Evolutionary conservation across 441 rosid species (phyloP).

Genomic region (Jatropha multifida): DNA sequence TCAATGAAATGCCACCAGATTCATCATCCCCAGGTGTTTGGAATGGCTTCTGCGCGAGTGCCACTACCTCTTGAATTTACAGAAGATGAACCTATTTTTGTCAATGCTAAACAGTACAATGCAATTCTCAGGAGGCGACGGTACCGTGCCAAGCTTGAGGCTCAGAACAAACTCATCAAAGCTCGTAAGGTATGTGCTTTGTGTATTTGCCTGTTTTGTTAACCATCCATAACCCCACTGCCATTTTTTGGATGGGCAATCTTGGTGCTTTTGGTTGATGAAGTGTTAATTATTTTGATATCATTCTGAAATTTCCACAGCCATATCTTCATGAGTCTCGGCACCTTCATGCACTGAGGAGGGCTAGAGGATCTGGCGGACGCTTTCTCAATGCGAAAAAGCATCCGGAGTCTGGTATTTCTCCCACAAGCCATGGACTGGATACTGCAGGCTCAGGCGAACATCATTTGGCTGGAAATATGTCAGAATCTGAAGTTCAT

Average conservation of each 20-base stretch:
- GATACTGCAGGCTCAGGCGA: slow-evolving; percentile 27
- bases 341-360: slow-evolving; percentile 74
- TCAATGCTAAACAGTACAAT: slow-evolving; percentile 79
- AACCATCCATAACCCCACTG: background rate
- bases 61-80: slow-evolving; percentile 60
- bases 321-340: slow-evolving; percentile 89
- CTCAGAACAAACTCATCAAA: slow-evolving; percentile 66
- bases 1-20: slow-evolving; percentile 40
- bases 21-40: slow-evolving; percentile 52
- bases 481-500: slow-evolving; percentile 43
- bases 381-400: slow-evolving; percentile 67
- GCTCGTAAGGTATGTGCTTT: slow-evolving; percentile 52
- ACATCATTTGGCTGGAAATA: slow-evolving; percentile 22
- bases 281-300: background rate
- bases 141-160: slow-evolving; percentile 84
- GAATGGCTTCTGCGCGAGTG: slow-evolving; percentile 59
- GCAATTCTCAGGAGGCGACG: slow-evolving; percentile 84
- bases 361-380: slow-evolving; percentile 88
- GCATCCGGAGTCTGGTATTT: slow-evolving; percentile 44
- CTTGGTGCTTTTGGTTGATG: background rate
- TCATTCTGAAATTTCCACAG: slow-evolving; percentile 32
- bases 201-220: slow-evolving; percentile 11
- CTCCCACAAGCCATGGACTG: slow-evolving; percentile 21
- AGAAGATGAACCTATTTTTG: slow-evolving; percentile 62
- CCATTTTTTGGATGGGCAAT: background rate